A percentile compares a stretch with the other conserved stretches of the same genome.
Evolutionary conservation across 1,284 basidiomycete species (phyloP).

Genomic region (Papiliotrema fonsecae): DNA sequence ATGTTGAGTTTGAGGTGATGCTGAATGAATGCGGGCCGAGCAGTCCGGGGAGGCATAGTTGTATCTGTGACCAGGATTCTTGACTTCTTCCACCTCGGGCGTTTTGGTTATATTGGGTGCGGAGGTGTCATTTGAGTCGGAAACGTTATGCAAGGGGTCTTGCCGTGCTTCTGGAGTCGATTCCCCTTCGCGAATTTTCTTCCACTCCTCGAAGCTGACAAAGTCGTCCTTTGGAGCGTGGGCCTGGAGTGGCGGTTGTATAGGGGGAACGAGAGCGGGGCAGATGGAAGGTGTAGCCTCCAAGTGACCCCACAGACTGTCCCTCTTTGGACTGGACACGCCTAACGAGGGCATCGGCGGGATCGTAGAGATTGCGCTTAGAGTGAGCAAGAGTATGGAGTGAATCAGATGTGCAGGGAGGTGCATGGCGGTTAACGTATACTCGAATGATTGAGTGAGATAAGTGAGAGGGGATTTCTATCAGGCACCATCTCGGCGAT

Average conservation of each 20-base stretch:
- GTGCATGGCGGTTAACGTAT: too few species aligned
- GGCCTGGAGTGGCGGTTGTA: neutral
- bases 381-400: neutral
- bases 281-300: neutral
- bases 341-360: neutral
- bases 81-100: constrained; percentile 8
- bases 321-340: neutral
- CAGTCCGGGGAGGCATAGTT: constrained; percentile 94
- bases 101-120: neutral
- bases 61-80: constrained; percentile 55
- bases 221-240: constrained; percentile 51
- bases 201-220: constrained; percentile 88
- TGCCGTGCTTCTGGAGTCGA: neutral
- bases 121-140: neutral
- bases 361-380: neutral
- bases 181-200: constrained; percentile 57
- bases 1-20: constrained; percentile 78
- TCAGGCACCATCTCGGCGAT: too few species aligned
- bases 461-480: too few species aligned
- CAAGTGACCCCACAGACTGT: neutral
- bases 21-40: constrained; percentile 80
- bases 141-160: neutral
- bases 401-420: constrained; percentile 6
- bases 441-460: too few species aligned
- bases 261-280: neutral